Evolutionary conservation across 495 filamentous ascomycete genomes (phyloP).

Genomic region (Neurospora sp.): DNA sequence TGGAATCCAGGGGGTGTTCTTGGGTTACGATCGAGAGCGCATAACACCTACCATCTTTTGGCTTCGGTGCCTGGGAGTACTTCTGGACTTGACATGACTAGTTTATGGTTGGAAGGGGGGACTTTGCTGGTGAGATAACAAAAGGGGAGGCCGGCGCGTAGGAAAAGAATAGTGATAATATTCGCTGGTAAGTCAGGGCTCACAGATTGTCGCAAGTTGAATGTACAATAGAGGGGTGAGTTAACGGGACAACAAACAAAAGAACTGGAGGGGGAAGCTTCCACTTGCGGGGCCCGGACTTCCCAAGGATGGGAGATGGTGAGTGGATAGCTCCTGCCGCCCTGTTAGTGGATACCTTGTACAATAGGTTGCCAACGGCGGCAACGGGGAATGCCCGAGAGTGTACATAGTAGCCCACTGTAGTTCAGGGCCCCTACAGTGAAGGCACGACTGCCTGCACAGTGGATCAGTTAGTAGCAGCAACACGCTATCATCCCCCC

Average conservation of each 20-base stretch:
- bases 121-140: background rate
- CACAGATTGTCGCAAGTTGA: background rate
- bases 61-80: slow-evolving; percentile 17
- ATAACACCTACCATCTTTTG: slow-evolving; percentile 16
- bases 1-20: background rate
- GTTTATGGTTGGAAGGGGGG: slow-evolving; percentile 13
- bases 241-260: background rate
- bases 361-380: background rate
- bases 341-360: background rate
- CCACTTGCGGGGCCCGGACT: background rate
- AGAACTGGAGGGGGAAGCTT: background rate
- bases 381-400: background rate
- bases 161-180: background rate
- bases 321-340: background rate
- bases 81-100: slow-evolving; percentile 19
- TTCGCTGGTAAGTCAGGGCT: background rate
- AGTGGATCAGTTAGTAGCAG: background rate
- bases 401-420: too few relatives aligned
- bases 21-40: background rate
- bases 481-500: background rate
- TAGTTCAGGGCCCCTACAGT: background rate
- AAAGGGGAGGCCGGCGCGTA: background rate
- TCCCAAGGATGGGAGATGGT: background rate
- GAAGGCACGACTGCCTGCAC: background rate
- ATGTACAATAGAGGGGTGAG: background rate